Conservation (phyloP, 2,329 filamentous ascomycete genomes). For the Aureobasidium sp. region DNA sequence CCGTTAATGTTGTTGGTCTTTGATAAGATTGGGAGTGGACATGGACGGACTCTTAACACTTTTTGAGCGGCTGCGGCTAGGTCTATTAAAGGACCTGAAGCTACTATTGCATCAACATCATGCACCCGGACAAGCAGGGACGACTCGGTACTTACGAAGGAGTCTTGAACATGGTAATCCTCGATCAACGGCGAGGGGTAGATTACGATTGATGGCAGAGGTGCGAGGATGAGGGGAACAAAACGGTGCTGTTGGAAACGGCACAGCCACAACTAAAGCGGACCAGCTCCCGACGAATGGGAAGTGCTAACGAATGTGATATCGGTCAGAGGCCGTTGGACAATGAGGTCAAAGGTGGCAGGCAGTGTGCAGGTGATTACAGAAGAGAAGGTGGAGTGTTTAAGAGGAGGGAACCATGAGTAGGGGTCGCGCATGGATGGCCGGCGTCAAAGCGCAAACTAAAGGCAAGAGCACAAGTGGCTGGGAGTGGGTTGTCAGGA, state of each 20-base stretch:
- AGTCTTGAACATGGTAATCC: conserved; percentile 9
- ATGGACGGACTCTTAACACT: conserved; percentile 1
- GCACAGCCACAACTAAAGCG: conserved; percentile 9
- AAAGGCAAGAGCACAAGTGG: conserved; percentile 6
- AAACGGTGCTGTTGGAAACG: conserved; percentile 4
- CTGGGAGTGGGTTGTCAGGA: conserved; percentile 10
- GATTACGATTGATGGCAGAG: conserved; percentile 8
- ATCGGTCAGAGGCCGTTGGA: neutral
- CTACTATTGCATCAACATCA: neutral
- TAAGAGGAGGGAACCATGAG: neutral
- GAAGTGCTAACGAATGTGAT: conserved; percentile 1
- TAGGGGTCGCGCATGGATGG: conserved; percentile 1
- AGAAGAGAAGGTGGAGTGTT: neutral
- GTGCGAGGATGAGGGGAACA: neutral
- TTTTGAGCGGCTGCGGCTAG: neutral
- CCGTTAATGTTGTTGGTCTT: neutral
- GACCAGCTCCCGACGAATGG: neutral
- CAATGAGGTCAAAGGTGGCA: neutral
- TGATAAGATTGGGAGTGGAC: neutral
- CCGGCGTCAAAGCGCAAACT: neutral
- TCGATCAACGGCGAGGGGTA: conserved; percentile 5
- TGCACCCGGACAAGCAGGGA: neutral
- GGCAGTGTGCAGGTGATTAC: neutral
- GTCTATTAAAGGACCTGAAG: conserved; percentile 9
- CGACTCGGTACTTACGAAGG: conserved; percentile 6